phyloP scores from a whole-genome alignment of 2,329 filamentous ascomycete genomes.

The Diaporthe vaccinii region DNA sequence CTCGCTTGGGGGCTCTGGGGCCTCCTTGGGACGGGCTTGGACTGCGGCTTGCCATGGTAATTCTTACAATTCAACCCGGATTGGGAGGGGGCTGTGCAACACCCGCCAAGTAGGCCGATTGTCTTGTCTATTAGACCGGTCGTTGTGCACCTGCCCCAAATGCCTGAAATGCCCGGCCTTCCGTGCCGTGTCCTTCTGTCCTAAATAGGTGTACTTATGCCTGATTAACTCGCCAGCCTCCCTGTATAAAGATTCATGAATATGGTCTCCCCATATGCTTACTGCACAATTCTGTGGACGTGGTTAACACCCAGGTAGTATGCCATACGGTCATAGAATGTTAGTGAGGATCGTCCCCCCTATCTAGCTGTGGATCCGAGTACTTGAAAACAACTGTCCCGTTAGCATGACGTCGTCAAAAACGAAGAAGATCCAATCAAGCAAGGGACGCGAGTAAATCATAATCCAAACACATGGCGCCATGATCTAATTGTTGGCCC shows the following conservation, averaged over 20 bases:
- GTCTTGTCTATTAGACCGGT: constrained; percentile 20
- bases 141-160: background rate
- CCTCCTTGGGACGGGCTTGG: constrained; percentile 7
- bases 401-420: constrained; percentile 12
- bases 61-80: background rate
- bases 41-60: constrained; percentile 12
- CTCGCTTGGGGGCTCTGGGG: constrained; percentile 14
- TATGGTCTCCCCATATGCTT: background rate
- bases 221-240: background rate
- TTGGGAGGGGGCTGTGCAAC: constrained; percentile 17
- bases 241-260: background rate
- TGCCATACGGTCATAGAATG: background rate
- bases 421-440: background rate
- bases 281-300: background rate
- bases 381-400: background rate
- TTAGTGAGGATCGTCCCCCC: background rate
- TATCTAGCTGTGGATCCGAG: constrained; percentile 5
- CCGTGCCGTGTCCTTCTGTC: constrained; percentile 4
- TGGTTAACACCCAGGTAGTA: background rate
- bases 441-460: background rate
- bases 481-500: constrained; percentile 2
- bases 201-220: background rate
- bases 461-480: background rate
- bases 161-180: background rate
- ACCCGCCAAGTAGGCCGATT: constrained; percentile 24